phyloP scores from a whole-genome alignment of 306 rosid species.

The Astragalus membranaceus region DNA sequence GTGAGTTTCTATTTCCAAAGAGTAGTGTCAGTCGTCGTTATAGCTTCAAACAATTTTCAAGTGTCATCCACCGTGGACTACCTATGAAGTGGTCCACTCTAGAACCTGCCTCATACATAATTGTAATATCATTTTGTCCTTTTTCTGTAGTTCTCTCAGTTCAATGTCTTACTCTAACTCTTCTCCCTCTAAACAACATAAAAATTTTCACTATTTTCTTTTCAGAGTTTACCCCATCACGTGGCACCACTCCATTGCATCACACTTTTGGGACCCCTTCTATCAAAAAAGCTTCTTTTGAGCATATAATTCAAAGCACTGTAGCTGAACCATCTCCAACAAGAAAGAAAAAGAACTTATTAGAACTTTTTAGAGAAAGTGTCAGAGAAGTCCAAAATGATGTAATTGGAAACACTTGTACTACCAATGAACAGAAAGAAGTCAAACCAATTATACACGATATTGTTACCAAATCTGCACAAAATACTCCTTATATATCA shows the following conservation, averaged over 20 bases:
- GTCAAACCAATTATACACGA: constrained; percentile 30
- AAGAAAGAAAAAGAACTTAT: constrained; percentile 54
- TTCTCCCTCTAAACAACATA: not conserved
- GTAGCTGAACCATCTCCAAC: constrained; percentile 42
- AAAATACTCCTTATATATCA: constrained; percentile 41
- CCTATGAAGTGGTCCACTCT: no score
- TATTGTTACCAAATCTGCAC: constrained; percentile 40
- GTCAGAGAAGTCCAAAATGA: constrained; percentile 24
- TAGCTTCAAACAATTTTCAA: no score
- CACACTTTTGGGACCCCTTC: constrained; percentile 24
- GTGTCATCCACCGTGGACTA: no score
- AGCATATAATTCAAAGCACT: constrained; percentile 22
- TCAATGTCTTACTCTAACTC: not conserved
- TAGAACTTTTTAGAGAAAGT: constrained; percentile 74
- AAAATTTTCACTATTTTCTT: not conserved
- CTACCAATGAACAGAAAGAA: constrained; percentile 20
- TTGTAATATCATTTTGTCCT: not conserved
- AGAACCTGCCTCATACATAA: no score
- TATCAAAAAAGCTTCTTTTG: constrained; percentile 28
- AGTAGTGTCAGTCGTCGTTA: no score
- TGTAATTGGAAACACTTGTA: constrained; percentile 9
- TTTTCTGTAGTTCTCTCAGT: not conserved
- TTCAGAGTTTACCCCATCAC: constrained; percentile 80
- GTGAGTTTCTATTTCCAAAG: no score
- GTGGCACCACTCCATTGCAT: constrained; percentile 74